These are phyloP conservation scores for Astragalus membranaceus DNA, from an alignment of 306 rosid species.

Conservation along the genomic window DNA sequence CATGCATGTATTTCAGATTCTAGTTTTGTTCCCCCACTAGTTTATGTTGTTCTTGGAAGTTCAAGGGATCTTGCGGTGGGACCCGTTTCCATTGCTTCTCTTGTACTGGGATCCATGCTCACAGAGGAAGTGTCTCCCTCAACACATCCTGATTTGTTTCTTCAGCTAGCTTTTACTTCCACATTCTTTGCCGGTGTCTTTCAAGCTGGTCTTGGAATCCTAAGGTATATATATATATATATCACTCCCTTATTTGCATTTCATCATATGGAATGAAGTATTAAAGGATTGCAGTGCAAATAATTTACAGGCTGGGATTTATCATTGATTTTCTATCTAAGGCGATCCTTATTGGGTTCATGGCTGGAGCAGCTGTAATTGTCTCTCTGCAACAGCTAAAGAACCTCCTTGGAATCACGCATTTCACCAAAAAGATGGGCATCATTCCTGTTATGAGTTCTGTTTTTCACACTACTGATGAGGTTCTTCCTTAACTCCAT, in stretches of 20 bases:
- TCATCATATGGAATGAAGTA: not conserved
- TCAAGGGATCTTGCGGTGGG: conserved; percentile 81
- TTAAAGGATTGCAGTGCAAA: not conserved
- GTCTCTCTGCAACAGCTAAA: conserved; percentile 86
- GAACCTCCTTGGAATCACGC: conserved; percentile 65
- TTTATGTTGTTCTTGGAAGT: conserved; percentile 75
- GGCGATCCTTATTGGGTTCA: conserved; percentile 80
- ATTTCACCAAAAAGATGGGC: conserved; percentile 68
- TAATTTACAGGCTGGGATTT: conserved; percentile 67
- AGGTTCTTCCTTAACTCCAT: conserved; percentile 40
- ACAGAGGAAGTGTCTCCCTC: conserved; percentile 63
- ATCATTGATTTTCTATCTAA: conserved; percentile 87
- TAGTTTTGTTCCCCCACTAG: conserved; percentile 85
- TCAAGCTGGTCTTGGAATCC: conserved; percentile 75
- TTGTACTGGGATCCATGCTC: conserved; percentile 79
- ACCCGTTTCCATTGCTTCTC: conserved; percentile 82
- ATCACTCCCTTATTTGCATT: not conserved
- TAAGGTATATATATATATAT: conserved; percentile 36
- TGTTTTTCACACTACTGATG: conserved; percentile 42
- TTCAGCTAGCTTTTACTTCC: conserved; percentile 68
- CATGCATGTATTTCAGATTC: conserved; percentile 43
- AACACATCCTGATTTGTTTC: conserved; percentile 40
- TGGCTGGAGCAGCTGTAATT: conserved; percentile 86
- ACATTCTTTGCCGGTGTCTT: conserved; percentile 81
- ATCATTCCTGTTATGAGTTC: conserved; percentile 65